These are phyloP conservation scores for Thalassiosira hispida DNA, from an alignment of 352 stramenopile genomes.

Conservation along the genomic window DNA sequence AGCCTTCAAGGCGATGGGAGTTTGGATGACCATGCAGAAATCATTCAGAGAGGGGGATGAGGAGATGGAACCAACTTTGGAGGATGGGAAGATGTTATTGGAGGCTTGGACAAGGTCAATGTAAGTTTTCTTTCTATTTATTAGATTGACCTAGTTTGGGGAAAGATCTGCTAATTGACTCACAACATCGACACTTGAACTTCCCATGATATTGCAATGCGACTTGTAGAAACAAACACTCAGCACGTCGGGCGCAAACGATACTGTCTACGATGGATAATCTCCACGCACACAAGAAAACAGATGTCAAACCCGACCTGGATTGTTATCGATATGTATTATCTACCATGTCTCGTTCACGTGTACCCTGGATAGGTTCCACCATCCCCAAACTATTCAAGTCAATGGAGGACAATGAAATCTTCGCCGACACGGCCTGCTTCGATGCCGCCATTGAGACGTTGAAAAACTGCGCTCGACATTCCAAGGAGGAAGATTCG, in stretches of 20 bases:
- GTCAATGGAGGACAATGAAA: constrained; percentile 68
- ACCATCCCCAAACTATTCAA: constrained; percentile 63
- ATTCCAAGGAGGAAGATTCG: constrained; percentile 35
- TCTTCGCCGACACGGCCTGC: constrained; percentile 74
- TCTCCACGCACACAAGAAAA: constrained; percentile 49
- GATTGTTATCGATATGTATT: constrained; percentile 73
- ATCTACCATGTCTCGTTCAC: constrained; percentile 56
- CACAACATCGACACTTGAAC: too few relatives aligned
- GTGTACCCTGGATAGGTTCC: constrained; percentile 33
- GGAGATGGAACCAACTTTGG: constrained; percentile 72
- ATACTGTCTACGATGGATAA: constrained; percentile 67
- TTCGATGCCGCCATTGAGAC: constrained; percentile 71
- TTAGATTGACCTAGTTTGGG: background rate
- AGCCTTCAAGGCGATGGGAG: constrained; percentile 72
- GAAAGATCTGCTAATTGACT: background rate
- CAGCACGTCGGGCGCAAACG: constrained; percentile 58
- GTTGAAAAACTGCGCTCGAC: constrained; percentile 59
- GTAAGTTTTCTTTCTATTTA: constrained; percentile 48
- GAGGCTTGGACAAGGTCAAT: constrained; percentile 70
- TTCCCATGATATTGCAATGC: constrained; percentile 7
- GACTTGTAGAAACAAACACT: constrained; percentile 69
- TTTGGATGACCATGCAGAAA: constrained; percentile 74
- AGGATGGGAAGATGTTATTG: constrained; percentile 77
- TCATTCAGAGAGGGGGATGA: constrained; percentile 52
- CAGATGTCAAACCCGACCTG: constrained; percentile 55